Evolutionary conservation across 2,329 filamentous ascomycete genomes (phyloP).

Genomic region (Scopulariopsis brevicaulis): DNA sequence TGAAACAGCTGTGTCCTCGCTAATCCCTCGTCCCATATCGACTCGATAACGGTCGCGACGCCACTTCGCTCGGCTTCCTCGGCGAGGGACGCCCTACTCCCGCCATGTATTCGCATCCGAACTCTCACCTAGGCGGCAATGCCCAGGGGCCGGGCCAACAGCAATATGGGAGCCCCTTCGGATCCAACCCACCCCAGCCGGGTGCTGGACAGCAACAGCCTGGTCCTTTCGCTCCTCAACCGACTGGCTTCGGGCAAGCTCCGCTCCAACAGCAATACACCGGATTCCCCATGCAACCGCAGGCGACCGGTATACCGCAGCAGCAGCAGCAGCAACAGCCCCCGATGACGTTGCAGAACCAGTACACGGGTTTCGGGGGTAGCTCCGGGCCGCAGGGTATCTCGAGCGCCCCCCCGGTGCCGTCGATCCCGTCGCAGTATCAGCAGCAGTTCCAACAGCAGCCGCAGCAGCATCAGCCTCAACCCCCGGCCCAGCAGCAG

Average conservation of each 20-base stretch:
- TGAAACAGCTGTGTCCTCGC: background rate
- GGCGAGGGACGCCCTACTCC: slow-evolving; percentile 33
- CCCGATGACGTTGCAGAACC: slow-evolving; percentile 50
- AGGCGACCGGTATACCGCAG: slow-evolving; percentile 33
- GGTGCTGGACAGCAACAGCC: slow-evolving; percentile 35
- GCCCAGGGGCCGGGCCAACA: slow-evolving; percentile 58
- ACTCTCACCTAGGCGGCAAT: slow-evolving; percentile 71
- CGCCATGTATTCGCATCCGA: slow-evolving; percentile 82
- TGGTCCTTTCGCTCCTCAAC: slow-evolving; percentile 44
- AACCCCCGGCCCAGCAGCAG: slow-evolving; percentile 25
- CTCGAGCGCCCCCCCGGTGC: slow-evolving; percentile 46
- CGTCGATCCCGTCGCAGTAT: slow-evolving; percentile 46
- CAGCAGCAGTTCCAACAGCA: slow-evolving; percentile 48
- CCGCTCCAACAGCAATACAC: slow-evolving; percentile 48
- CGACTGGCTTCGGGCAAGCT: slow-evolving; percentile 42
- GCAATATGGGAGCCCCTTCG: slow-evolving; percentile 43
- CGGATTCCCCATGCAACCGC: slow-evolving; percentile 42
- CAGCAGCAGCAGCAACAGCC: slow-evolving; percentile 45
- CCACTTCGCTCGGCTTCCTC: slow-evolving; percentile 81
- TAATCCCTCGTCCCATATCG: background rate
- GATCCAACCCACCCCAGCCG: slow-evolving; percentile 28
- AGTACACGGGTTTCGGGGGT: slow-evolving; percentile 54
- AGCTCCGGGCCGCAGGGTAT: slow-evolving; percentile 40
- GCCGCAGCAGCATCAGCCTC: slow-evolving; percentile 29
- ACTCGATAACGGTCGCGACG: slow-evolving; percentile 67